These are phyloP conservation scores for Perkinsus chesapeaki DNA, from an alignment of 169 alveolate genomes.

Conservation along the genomic window DNA sequence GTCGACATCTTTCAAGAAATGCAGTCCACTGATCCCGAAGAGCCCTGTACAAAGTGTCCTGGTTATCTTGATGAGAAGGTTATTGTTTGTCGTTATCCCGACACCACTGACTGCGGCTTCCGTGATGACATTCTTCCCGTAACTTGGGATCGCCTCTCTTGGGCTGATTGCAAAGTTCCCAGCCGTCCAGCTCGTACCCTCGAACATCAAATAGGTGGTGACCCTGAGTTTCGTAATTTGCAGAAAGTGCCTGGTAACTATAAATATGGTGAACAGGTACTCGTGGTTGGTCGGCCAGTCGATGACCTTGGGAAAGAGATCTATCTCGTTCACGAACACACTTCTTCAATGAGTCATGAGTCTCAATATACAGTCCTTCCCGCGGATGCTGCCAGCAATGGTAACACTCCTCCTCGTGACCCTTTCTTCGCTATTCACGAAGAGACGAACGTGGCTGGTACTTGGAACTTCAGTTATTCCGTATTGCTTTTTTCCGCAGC, in stretches of 20 bases:
- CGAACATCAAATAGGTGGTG: background rate
- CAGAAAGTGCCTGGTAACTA: background rate
- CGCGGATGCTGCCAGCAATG: no score
- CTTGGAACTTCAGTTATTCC: no score
- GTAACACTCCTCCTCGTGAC: no score
- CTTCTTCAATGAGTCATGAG: no score
- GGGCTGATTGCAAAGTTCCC: background rate
- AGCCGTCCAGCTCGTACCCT: background rate
- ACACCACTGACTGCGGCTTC: background rate
- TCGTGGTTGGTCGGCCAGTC: background rate
- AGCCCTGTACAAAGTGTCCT: background rate
- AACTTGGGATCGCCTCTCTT: background rate
- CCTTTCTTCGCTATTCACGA: no score
- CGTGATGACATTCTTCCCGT: background rate
- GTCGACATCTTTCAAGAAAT: background rate
- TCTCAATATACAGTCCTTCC: no score
- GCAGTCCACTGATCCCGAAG: background rate
- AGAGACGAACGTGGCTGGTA: no score
- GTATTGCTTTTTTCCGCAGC: no score
- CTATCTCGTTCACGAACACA: no score
- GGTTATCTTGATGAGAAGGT: background rate
- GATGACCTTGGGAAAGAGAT: background rate
- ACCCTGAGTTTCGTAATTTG: background rate
- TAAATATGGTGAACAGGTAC: background rate
- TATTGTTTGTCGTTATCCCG: background rate